These are phyloP conservation scores for Gilbertella persicaria DNA, from an alignment of 371 early-diverging fungal genomes.

Conservation along the genomic window DNA sequence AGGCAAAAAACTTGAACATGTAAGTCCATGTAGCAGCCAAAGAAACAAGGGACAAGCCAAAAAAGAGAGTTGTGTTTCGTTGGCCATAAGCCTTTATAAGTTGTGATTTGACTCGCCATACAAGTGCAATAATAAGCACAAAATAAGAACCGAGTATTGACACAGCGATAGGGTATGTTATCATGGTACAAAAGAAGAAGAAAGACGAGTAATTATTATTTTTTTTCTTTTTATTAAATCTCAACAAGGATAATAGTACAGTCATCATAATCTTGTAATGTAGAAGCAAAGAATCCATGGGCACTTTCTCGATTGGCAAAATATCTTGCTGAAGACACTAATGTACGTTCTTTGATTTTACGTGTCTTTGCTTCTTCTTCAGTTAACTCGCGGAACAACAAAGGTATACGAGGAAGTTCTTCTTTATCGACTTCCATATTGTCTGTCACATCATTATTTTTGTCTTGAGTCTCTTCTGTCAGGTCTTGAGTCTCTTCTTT, in stretches of 20 bases:
- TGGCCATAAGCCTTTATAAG: conserved; percentile 2
- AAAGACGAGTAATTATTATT: too few species aligned
- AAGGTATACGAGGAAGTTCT: conserved; percentile 27
- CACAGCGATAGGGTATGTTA: conserved; percentile 39
- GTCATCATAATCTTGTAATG: conserved; percentile 56
- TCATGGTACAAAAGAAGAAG: too few species aligned
- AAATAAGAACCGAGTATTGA: conserved; percentile 40
- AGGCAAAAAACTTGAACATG: conserved; percentile 37
- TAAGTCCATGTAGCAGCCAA: conserved; percentile 41
- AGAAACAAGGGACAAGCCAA: conserved; percentile 18
- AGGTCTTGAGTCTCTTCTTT: background rate
- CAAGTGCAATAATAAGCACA: conserved; percentile 25
- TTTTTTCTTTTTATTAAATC: too few species aligned
- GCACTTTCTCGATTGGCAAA: conserved; percentile 53
- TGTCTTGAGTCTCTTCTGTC: background rate
- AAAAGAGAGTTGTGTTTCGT: background rate
- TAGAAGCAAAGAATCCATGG: conserved; percentile 51
- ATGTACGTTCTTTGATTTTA: conserved; percentile 41
- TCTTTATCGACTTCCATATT: conserved; percentile 2
- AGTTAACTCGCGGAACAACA: conserved; percentile 35
- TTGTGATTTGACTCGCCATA: conserved; percentile 25
- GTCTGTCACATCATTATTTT: background rate
- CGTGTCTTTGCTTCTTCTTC: conserved; percentile 34
- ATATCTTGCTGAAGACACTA: conserved; percentile 44
- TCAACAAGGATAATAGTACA: conserved; percentile 54